phyloP scores from a whole-genome alignment of 805 yeast species.

The Zygosaccharomyces pseudorouxii region DNA sequence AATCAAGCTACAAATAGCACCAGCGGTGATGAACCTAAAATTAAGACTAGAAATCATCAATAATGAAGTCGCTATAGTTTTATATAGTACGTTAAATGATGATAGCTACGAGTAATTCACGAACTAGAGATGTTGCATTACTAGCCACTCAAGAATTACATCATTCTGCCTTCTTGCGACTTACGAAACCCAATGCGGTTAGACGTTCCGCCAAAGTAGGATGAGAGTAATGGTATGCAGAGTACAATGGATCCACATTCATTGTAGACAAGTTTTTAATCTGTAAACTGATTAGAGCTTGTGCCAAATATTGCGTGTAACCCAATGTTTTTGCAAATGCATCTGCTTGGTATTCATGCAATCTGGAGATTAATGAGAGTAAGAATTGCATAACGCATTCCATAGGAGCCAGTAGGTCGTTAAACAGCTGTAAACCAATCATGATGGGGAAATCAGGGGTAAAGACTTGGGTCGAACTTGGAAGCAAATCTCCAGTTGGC shows the following conservation, averaged over 20 bases:
- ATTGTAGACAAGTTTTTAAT: slow-evolving; percentile 79
- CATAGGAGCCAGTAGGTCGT: slow-evolving; percentile 72
- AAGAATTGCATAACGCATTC: slow-evolving; percentile 63
- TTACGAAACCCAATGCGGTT: slow-evolving; percentile 53
- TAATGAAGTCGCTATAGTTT: neutral
- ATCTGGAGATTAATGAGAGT: slow-evolving; percentile 70
- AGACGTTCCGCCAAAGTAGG: slow-evolving; percentile 91
- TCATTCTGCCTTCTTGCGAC: slow-evolving; percentile 26
- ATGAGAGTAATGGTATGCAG: slow-evolving; percentile 85
- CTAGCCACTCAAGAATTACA: neutral
- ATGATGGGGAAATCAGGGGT: slow-evolving; percentile 59
- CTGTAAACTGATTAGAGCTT: slow-evolving; percentile 69
- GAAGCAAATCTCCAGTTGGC: slow-evolving; percentile 3
- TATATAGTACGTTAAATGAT: too few relatives aligned
- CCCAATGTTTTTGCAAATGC: slow-evolving; percentile 75
- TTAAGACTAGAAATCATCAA: neutral
- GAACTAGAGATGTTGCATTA: slow-evolving; percentile 7
- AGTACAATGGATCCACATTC: slow-evolving; percentile 85
- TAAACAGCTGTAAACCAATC: slow-evolving; percentile 76
- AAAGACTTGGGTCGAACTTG: slow-evolving; percentile 20
- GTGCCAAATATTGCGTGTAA: slow-evolving; percentile 59
- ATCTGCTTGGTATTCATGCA: slow-evolving; percentile 92
- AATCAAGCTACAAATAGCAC: neutral
- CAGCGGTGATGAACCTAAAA: neutral
- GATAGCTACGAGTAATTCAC: neutral